A percentile compares a stretch with the other conserved stretches of the same genome.
Conservation (phyloP, 148 eudicot genomes). For the Drosera capensis region DNA sequence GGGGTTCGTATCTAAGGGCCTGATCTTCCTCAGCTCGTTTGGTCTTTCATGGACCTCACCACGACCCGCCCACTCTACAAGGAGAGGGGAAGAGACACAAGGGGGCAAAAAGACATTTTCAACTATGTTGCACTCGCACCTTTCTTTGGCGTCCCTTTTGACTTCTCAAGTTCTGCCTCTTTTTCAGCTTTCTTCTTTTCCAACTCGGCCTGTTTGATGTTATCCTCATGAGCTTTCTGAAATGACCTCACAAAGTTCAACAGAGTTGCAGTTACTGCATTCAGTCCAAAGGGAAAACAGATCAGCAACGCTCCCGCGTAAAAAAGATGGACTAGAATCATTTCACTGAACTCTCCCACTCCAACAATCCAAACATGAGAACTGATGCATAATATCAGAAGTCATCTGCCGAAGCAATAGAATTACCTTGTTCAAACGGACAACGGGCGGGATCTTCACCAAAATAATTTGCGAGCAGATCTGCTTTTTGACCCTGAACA, state of each 20-base stretch:
- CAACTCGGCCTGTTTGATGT: constrained; percentile 48
- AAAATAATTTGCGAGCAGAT: constrained; percentile 77
- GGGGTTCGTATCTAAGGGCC: no score
- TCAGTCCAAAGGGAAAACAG: neutral
- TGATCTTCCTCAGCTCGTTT: neutral
- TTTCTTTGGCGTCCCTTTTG: constrained; percentile 15
- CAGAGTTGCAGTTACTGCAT: constrained; percentile 52
- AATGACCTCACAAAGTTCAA: constrained; percentile 50
- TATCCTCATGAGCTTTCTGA: constrained; percentile 64
- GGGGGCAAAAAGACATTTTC: neutral
- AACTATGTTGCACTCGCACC: constrained; percentile 15
- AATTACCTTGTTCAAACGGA: constrained; percentile 90
- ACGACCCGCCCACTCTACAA: neutral
- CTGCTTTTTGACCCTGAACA: constrained; percentile 97
- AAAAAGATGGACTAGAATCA: neutral
- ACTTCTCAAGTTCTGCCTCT: constrained; percentile 43
- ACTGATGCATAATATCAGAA: no score
- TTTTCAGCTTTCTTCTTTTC: constrained; percentile 54
- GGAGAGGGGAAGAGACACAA: constrained; percentile 3
- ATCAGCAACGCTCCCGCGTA: neutral
- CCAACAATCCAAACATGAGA: neutral
- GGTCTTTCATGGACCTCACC: neutral
- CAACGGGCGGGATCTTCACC: constrained; percentile 95
- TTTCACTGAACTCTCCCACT: neutral
- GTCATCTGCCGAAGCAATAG: neutral